These are phyloP conservation scores for Groenewaldozyma sp. DNA, from an alignment of 1,139 yeast genomes.

Conservation along the genomic window DNA sequence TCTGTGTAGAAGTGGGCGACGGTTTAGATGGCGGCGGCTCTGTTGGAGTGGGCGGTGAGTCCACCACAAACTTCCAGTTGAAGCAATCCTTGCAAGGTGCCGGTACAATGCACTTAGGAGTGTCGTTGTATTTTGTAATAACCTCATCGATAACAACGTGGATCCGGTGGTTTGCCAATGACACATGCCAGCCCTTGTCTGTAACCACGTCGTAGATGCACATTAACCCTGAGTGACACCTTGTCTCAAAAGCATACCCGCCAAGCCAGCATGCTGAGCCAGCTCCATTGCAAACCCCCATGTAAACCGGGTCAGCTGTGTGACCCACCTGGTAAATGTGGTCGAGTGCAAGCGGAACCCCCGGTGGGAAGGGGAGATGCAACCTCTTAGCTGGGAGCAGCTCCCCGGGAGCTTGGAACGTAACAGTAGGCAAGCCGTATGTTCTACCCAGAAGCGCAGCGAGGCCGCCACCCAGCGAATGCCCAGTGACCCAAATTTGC, in stretches of 20 bases:
- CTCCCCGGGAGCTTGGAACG: conserved; percentile 94
- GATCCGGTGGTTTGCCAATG: conserved; percentile 78
- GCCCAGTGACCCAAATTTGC: conserved; percentile 88
- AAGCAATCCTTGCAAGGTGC: conserved; percentile 79
- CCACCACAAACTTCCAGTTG: conserved; percentile 74
- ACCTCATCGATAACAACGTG: conserved; percentile 86
- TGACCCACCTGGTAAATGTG: conserved; percentile 94
- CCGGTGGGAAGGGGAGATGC: conserved; percentile 91
- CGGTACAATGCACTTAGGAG: conserved; percentile 65
- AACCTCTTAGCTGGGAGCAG: conserved; percentile 70
- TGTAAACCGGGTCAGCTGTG: conserved; percentile 92
- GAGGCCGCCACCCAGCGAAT: conserved; percentile 87
- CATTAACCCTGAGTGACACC: conserved; percentile 84
- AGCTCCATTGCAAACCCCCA: conserved; percentile 97
- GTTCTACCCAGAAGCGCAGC: conserved; percentile 80
- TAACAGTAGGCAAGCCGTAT: conserved; percentile 79
- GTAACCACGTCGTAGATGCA: conserved; percentile 86
- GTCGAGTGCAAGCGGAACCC: conserved; percentile 67
- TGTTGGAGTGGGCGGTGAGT: conserved; percentile 9
- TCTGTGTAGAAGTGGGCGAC: conserved; percentile 5
- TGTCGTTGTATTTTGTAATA: conserved; percentile 58
- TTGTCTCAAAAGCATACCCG: conserved; percentile 96
- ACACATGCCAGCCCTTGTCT: conserved; percentile 89
- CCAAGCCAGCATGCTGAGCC: conserved; percentile 83
- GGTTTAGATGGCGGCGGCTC: conserved; percentile 8